phyloP scores from a whole-genome alignment of 1,284 basidiomycete species.

The Puccinia novopanici region DNA sequence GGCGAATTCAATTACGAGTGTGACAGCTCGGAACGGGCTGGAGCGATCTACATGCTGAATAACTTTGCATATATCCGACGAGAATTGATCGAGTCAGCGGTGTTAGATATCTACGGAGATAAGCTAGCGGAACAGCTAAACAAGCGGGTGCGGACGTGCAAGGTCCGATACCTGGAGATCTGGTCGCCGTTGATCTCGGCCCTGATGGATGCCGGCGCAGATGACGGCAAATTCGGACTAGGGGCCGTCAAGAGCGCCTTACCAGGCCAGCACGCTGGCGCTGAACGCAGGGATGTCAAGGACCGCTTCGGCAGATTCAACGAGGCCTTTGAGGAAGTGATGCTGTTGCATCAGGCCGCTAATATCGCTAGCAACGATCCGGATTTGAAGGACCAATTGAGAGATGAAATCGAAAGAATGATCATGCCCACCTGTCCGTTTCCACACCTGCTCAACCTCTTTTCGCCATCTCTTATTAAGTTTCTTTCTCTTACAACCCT shows the following conservation, averaged over 20 bases:
- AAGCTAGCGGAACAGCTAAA: conserved; percentile 56
- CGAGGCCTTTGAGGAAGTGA: conserved; percentile 57
- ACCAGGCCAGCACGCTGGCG: conserved; percentile 47
- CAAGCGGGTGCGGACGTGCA: conserved; percentile 55
- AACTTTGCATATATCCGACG: conserved; percentile 57
- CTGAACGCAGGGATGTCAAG: conserved; percentile 56
- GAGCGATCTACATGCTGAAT: conserved; percentile 57
- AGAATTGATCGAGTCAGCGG: conserved; percentile 54
- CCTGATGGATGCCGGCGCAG: conserved; percentile 57
- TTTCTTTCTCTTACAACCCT: neutral
- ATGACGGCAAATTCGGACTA: conserved; percentile 51
- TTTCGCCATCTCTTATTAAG: neutral
- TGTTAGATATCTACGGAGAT: conserved; percentile 55
- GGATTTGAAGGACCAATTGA: conserved; percentile 56
- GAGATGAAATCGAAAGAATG: conserved; percentile 57
- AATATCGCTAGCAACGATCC: conserved; percentile 54
- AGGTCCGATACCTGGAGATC: conserved; percentile 56
- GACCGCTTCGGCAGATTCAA: conserved; percentile 57
- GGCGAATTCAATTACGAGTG: conserved; percentile 35
- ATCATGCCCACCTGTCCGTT: conserved; percentile 55
- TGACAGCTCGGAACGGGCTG: conserved; percentile 51
- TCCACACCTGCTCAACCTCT: neutral
- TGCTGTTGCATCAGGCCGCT: conserved; percentile 54
- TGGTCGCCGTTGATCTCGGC: conserved; percentile 57
- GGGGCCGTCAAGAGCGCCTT: conserved; percentile 52